Evolutionary conservation across 495 filamentous ascomycete genomes (phyloP), one percentile per base, ranked within the genome.

Genomic region (Elaphomyces granulatus): DNA sequence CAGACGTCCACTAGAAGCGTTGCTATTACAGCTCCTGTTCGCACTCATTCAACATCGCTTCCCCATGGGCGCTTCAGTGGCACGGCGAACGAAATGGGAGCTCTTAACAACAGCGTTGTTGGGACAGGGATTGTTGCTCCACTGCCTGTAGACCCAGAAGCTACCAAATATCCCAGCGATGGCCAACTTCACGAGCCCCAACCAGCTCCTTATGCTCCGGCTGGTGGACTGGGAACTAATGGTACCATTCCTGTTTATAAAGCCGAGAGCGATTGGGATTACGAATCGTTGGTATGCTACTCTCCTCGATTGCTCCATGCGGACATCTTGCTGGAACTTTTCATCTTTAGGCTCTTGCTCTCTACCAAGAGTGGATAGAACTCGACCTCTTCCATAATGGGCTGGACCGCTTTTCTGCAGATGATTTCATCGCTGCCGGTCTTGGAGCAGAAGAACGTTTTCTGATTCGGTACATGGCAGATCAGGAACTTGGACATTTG

Each of bases 361-460:
- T 87, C 1, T 84, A 86, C 48, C 78, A 87, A 44, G 87, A 93
- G 61, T 93, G 71, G 67, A 86, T 90, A 45, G 86, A 94, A 55
- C 65, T 92, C 0, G 87, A 92, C 51, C 68, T 87, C 12, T 94
- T 93, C 73, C 78, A 83, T 50, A 73, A 83, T 52, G 83, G 79
- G 14, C 66, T 93, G 14, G 70, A 68, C 1, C 71, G 66, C 0
- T 93, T 88, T 61, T 72, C 71, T 1, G 74, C 63, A 0, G 62
- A 75, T 9, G 81, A 93, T 2, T 92, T 88, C 49, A 60, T 70
- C 15, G 70, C 60, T 0, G 78, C 73, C 32, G 81, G 83, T 2
- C 52, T 93, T 9, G 75, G 56, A 0, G 64, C 75, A 12, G 72
- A 82, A 40, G 81, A 87, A 48, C 69, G 80, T 20, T 73, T 63